Conservation (phyloP, 2,329 filamentous ascomycete genomes). For the Aspergillus tamarii region DNA sequence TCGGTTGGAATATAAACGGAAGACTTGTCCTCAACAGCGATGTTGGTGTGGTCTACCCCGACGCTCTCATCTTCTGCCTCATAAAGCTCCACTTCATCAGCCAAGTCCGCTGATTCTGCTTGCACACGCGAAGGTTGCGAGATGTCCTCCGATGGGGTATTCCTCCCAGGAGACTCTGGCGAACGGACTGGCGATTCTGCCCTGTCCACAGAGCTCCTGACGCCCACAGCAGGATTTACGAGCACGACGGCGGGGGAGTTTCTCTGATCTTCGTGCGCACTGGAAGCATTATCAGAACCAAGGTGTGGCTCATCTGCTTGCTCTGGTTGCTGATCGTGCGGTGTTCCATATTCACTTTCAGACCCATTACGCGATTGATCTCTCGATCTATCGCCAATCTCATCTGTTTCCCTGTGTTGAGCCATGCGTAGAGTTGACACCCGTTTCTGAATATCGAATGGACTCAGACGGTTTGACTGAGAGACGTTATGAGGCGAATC, state of each 20-base stretch:
- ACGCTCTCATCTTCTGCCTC: neutral
- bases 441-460: neutral
- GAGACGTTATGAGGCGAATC: neutral
- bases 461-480: neutral
- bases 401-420: neutral
- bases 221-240: neutral
- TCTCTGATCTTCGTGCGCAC: neutral
- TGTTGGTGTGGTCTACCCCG: neutral
- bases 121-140: neutral
- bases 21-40: neutral
- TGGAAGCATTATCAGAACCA: neutral
- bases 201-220: neutral
- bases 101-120: neutral
- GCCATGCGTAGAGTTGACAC: neutral
- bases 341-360: neutral
- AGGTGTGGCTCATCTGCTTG: neutral
- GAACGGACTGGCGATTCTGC: neutral
- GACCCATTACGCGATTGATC: neutral
- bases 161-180: neutral
- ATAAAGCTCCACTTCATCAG: neutral
- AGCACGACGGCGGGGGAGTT: neutral
- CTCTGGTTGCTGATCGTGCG: neutral
- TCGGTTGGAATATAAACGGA: neutral
- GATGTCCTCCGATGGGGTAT: neutral
- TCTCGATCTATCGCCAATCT: neutral